Percentiles rank a stretch among this genome's conserved stretches.
phyloP scores from a whole-genome alignment of 768 basidiomycete genomes.

The Rhizopogon vesiculosus region DNA sequence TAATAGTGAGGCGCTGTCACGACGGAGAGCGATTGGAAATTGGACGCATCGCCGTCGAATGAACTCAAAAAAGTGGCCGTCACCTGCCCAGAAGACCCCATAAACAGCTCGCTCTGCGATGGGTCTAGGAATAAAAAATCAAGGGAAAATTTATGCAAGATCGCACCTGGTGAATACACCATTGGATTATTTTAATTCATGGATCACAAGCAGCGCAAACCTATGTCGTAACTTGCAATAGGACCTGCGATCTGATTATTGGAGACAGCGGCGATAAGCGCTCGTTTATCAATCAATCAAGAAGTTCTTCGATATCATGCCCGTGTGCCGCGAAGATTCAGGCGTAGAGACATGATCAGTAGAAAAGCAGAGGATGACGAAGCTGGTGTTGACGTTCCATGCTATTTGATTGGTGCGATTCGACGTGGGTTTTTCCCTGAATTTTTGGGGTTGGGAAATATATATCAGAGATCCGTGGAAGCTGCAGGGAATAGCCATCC shows the following conservation, averaged over 20 bases:
- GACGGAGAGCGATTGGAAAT: not conserved
- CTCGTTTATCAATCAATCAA: slow-evolving; percentile 19
- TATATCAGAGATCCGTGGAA: not conserved
- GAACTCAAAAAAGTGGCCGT: not conserved
- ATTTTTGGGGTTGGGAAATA: slow-evolving; percentile 1
- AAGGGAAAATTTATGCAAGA: not conserved
- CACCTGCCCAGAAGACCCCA: not conserved
- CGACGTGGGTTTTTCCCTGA: not conserved
- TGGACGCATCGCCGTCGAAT: not conserved
- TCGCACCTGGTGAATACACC: not conserved
- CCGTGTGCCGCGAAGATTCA: slow-evolving; percentile 7
- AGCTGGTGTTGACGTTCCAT: slow-evolving; percentile 4
- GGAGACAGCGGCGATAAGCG: slow-evolving; percentile 14
- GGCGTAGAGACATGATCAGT: slow-evolving; percentile 19
- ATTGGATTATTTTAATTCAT: not conserved
- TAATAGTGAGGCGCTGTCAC: not conserved
- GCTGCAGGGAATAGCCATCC: not conserved
- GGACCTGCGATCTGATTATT: not conserved
- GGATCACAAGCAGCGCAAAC: not conserved
- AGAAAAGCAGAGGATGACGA: slow-evolving; percentile 17
- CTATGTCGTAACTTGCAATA: not conserved
- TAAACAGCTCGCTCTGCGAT: not conserved
- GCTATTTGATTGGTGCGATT: slow-evolving; percentile 1
- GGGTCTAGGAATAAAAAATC: not conserved
- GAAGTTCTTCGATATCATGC: slow-evolving; percentile 10